Percentiles rank a stretch among this genome's conserved stretches.
Evolutionary conservation across 2,329 filamentous ascomycete species (phyloP).

Genomic region (Arthroderma uncinatum): DNA sequence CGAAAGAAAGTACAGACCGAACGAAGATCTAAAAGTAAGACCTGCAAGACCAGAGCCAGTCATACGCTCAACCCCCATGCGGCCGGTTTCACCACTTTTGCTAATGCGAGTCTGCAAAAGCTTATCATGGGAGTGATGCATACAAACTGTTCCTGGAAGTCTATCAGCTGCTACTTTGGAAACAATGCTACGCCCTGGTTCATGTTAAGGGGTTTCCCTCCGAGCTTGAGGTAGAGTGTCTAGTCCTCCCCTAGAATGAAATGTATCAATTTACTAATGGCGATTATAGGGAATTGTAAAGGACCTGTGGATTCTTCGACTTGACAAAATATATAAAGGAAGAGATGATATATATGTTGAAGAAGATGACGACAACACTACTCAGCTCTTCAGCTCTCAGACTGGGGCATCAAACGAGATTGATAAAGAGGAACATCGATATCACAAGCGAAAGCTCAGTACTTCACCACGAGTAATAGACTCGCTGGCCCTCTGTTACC

Average conservation of each 20-base stretch:
- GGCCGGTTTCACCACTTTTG: slow-evolving; percentile 1
- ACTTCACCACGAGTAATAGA: slow-evolving; percentile 58
- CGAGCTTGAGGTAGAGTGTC: slow-evolving; percentile 55
- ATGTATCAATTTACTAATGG: slow-evolving; percentile 1
- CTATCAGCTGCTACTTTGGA: slow-evolving; percentile 72
- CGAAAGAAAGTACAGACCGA: slow-evolving; percentile 47
- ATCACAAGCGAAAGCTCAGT: slow-evolving; percentile 25
- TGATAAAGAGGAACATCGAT: slow-evolving; percentile 26
- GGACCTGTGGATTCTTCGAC: slow-evolving; percentile 73
- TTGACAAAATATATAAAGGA: slow-evolving; percentile 45
- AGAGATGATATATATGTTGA: slow-evolving; percentile 30
- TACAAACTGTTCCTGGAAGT: slow-evolving; percentile 71
- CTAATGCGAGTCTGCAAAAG: slow-evolving; percentile 20
- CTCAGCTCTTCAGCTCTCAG: slow-evolving; percentile 50
- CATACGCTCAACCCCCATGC: slow-evolving; percentile 8
- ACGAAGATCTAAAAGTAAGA: slow-evolving; percentile 41
- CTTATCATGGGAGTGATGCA: slow-evolving; percentile 53
- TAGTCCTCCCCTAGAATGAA: too few species aligned
- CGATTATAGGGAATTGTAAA: slow-evolving; percentile 48
- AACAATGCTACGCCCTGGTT: slow-evolving; percentile 66
- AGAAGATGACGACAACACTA: slow-evolving; percentile 24
- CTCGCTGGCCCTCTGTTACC: slow-evolving; percentile 65
- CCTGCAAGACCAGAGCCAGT: slow-evolving; percentile 25
- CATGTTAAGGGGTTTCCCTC: slow-evolving; percentile 52
- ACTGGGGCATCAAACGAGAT: slow-evolving; percentile 39